These are phyloP conservation scores for Blepharisma undulans DNA, from an alignment of 169 alveolate species.

Conservation along the genomic window DNA sequence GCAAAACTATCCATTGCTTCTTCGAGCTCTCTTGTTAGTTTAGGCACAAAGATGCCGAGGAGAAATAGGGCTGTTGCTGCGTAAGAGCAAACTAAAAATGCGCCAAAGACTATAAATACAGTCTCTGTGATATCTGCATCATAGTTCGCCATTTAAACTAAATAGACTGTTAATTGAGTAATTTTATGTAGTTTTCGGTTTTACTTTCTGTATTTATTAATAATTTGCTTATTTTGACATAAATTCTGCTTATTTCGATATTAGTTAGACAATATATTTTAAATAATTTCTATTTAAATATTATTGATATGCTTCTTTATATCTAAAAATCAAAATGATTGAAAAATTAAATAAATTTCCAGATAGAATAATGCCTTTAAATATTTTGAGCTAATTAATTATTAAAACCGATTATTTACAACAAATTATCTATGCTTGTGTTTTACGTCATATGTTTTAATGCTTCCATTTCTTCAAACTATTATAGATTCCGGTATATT, in stretches of 20 bases:
- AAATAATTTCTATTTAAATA: no score
- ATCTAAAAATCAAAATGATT: no score
- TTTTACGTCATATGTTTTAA: neutral
- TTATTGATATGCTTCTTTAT: no score
- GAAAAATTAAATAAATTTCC: no score
- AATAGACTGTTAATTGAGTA: neutral
- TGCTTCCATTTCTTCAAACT: neutral
- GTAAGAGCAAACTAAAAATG: neutral
- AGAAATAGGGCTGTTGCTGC: neutral
- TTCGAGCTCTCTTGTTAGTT: neutral
- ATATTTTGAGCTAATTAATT: no score
- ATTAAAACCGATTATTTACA: neutral
- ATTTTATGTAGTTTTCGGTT: neutral
- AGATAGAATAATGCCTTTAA: no score
- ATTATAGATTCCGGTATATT: neutral
- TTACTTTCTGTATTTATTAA: neutral
- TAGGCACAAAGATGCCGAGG: neutral
- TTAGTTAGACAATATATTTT: no score
- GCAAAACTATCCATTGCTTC: neutral
- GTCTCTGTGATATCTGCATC: neutral
- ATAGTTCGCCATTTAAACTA: neutral
- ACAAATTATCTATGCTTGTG: neutral
- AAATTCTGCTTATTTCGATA: no score
- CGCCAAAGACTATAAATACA: neutral
- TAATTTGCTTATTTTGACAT: no score